Conservation (phyloP, 1,139 yeast genomes). For the Citeromyces hawaiiensis region DNA sequence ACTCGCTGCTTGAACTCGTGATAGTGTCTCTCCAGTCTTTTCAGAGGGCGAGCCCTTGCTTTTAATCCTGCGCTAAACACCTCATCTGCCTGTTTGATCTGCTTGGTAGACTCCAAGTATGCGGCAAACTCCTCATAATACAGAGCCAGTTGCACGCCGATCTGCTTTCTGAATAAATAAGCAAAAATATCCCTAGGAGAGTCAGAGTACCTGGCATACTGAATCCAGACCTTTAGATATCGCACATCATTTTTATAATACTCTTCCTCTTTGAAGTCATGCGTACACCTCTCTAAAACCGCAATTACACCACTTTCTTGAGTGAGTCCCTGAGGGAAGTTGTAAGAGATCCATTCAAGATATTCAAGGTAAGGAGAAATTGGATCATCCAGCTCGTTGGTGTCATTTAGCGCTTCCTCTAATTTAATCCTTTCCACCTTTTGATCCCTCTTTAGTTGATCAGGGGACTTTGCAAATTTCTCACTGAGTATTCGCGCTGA, state of each 20-base stretch:
- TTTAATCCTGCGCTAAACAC: slow-evolving; percentile 52
- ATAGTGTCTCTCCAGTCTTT: slow-evolving; percentile 36
- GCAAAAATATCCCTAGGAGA: slow-evolving; percentile 62
- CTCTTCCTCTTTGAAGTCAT: slow-evolving; percentile 47
- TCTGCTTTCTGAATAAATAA: slow-evolving; percentile 59
- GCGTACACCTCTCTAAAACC: slow-evolving; percentile 55
- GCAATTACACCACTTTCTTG: slow-evolving; percentile 9
- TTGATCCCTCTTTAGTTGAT: not conserved
- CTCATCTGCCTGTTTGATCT: slow-evolving; percentile 45
- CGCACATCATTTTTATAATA: slow-evolving; percentile 75
- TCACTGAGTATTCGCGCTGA: slow-evolving; percentile 39
- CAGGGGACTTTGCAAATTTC: not conserved
- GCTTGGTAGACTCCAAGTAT: slow-evolving; percentile 39
- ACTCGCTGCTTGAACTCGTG: slow-evolving; percentile 29
- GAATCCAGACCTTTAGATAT: slow-evolving; percentile 71
- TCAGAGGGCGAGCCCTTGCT: slow-evolving; percentile 48
- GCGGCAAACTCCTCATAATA: slow-evolving; percentile 77
- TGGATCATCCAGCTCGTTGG: slow-evolving; percentile 71
- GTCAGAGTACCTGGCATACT: slow-evolving; percentile 56
- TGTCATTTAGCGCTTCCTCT: slow-evolving; percentile 14
- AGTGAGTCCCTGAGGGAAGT: slow-evolving; percentile 47
- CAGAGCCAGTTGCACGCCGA: slow-evolving; percentile 54
- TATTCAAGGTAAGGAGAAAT: slow-evolving; percentile 60
- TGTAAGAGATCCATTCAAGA: slow-evolving; percentile 36
- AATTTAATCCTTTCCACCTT: slow-evolving; percentile 3